A percentile compares a stretch with the other conserved stretches of the same genome.
Conservation (phyloP, 805 yeast species). For the Lachancea waltii region DNA sequence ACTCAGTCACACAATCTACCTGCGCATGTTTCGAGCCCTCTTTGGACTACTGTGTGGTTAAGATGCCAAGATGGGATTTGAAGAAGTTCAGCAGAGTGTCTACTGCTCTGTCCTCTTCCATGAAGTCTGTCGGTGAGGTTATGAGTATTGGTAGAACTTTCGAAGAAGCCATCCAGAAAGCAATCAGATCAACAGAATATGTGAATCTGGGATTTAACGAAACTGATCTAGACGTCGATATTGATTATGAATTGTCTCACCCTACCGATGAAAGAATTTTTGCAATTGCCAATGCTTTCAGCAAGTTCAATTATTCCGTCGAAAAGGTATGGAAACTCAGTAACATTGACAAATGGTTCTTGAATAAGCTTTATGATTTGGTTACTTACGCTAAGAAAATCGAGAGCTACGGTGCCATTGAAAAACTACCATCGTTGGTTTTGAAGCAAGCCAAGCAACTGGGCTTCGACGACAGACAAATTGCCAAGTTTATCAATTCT, state of each 20-base stretch:
- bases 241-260: slow-evolving; percentile 87
- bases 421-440: slow-evolving; percentile 52
- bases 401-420: slow-evolving; percentile 46
- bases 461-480: slow-evolving; percentile 95
- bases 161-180: slow-evolving; percentile 97
- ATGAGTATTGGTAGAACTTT: slow-evolving; percentile 97
- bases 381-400: slow-evolving; percentile 64
- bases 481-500: slow-evolving; percentile 80
- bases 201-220: slow-evolving; percentile 90
- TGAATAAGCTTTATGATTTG: slow-evolving; percentile 73
- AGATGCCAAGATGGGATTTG: slow-evolving; percentile 98
- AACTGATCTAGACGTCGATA: slow-evolving; percentile 84
- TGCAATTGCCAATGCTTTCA: slow-evolving; percentile 92
- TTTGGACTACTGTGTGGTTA: slow-evolving; percentile 90
- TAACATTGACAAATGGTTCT: slow-evolving; percentile 93
- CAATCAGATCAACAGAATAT: slow-evolving; percentile 86
- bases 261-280: slow-evolving; percentile 97
- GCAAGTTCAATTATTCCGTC: slow-evolving; percentile 74
- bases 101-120: slow-evolving; percentile 77
- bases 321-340: slow-evolving; percentile 89
- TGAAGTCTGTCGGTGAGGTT: slow-evolving; percentile 99
- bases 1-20: slow-evolving; percentile 89
- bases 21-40: slow-evolving; percentile 98
- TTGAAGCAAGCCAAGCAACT: slow-evolving; percentile 88
- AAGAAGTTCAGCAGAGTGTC: slow-evolving; percentile 92